Conservation (phyloP, 1,284 basidiomycete genomes). For the Leccinum glutinopallens region DNA sequence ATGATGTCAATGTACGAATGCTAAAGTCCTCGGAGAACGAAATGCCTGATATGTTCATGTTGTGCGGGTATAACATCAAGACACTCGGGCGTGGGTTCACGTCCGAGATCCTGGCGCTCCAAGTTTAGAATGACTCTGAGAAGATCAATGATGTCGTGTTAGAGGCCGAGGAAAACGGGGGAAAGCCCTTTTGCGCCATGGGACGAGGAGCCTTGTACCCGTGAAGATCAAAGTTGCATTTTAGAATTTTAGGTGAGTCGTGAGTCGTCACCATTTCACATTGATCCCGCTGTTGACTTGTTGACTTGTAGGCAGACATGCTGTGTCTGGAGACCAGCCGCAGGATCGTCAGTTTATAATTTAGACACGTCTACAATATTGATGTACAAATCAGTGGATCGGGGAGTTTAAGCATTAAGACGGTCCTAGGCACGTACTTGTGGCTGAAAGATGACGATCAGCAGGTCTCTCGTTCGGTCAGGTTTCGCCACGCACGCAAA, state of each 20-base stretch:
- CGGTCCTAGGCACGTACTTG: background rate
- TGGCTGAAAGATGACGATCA: background rate
- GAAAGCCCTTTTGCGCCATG: background rate
- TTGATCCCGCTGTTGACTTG: background rate
- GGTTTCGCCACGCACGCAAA: background rate
- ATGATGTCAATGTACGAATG: background rate
- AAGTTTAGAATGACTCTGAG: constrained; percentile 9
- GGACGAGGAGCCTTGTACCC: background rate
- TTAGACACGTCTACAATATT: background rate
- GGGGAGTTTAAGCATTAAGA: background rate
- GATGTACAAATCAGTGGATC: background rate
- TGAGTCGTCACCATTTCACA: background rate
- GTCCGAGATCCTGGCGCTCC: constrained; percentile 6
- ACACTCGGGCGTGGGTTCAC: background rate
- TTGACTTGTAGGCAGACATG: background rate
- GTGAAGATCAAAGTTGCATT: background rate
- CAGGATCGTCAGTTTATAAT: background rate
- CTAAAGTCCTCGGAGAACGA: constrained; percentile 23
- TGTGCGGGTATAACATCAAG: background rate
- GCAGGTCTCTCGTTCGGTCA: background rate
- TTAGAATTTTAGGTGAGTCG: background rate
- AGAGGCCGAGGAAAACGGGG: constrained; percentile 9
- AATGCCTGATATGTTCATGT: constrained; percentile 4
- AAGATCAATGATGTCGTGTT: constrained; percentile 8
- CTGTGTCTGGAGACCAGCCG: background rate